phyloP scores from a whole-genome alignment of 2,329 filamentous ascomycete species.

The Scedosporium apiospermum region DNA sequence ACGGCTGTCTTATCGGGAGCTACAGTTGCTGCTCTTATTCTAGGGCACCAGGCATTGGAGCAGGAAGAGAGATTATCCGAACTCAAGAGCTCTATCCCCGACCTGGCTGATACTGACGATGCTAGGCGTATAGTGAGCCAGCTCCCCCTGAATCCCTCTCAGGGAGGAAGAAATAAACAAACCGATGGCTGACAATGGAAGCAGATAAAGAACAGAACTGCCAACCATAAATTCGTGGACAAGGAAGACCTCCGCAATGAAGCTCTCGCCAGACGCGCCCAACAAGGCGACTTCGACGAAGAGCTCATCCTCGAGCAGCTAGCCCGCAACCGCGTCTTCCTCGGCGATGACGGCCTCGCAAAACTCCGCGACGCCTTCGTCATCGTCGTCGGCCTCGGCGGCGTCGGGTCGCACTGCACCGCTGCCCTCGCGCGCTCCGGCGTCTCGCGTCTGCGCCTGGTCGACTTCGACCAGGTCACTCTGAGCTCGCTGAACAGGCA shows the following conservation, averaged over 20 bases:
- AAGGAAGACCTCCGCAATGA: slow-evolving; percentile 54
- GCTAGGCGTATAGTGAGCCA: slow-evolving; percentile 10
- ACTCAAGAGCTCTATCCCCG: slow-evolving; percentile 50
- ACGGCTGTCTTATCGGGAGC: slow-evolving; percentile 60
- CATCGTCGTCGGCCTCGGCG: slow-evolving; percentile 84
- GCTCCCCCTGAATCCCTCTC: background rate
- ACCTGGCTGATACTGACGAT: slow-evolving; percentile 19
- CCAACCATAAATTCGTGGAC: slow-evolving; percentile 37
- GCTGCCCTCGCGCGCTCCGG: slow-evolving; percentile 82
- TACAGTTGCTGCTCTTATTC: slow-evolving; percentile 48
- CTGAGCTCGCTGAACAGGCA: slow-evolving; percentile 93
- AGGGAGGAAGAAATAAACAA: no score
- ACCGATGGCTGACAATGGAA: slow-evolving; percentile 38
- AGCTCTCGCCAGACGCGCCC: slow-evolving; percentile 48
- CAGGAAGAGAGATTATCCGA: slow-evolving; percentile 42
- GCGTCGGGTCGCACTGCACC: slow-evolving; percentile 86
- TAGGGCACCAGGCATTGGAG: slow-evolving; percentile 53
- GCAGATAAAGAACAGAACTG: slow-evolving; percentile 37
- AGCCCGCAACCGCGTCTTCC: slow-evolving; percentile 84
- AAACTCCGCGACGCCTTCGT: slow-evolving; percentile 77
- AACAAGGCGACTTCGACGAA: slow-evolving; percentile 55
- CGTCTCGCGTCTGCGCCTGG: slow-evolving; percentile 74
- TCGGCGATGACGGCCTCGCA: slow-evolving; percentile 69
- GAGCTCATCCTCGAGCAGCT: slow-evolving; percentile 92
- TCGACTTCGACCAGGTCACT: slow-evolving; percentile 97